Base-by-base conservation (phyloP, 345 rosid species). In the Heritiera littoralis region DNA sequence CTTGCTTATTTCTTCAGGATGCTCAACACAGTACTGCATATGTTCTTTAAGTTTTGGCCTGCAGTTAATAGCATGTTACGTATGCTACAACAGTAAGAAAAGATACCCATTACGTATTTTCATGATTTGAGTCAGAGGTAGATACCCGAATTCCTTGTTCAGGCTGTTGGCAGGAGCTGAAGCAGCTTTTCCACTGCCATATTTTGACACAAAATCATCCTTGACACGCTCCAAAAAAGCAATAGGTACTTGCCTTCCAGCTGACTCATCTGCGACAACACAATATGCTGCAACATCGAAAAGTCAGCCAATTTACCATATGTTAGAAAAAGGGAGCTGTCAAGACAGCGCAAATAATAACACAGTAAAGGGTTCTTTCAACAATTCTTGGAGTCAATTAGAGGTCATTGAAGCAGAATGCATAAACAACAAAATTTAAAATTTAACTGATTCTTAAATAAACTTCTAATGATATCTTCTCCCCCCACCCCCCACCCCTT, bases 1-100 rank as follows among this genome's bases (percentile, higher is more conserved):
- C 84, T 97, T 97, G 91, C 89, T 97, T 83, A 94, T 90, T 88
- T 97, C 99, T 83, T 97, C 98, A 2, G 98, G 99, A 84, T 97
- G 98, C 82, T 94, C 99, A 73, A 92, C 89, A 77, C 98, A 97
- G 63, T 93, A 97, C 83, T 93, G 98, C 99, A 97, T 97, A 77
- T 94, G 97, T 81, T 92, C 98, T 83, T 91, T 97, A 88, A 97
- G 82, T 81, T 97, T 93, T 74, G 98, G 77, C 77, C 99, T 97
- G 84, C 49, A 79, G 40, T 13, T 67, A 48, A 66, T 32, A 65
- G 48, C 81, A 63, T 84, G 79, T 71, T 35, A 73, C 20, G 56
- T 43, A 60, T 49, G 58, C 7, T 8, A 46, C 48, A 73, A 43
- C 18, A n/a, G 15, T 52, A 66, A 69, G 23, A 23, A 5, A 78